These are phyloP conservation scores for Elsinoe fawcettii DNA, from an alignment of 2,329 filamentous ascomycete species.

Conservation along the genomic window DNA sequence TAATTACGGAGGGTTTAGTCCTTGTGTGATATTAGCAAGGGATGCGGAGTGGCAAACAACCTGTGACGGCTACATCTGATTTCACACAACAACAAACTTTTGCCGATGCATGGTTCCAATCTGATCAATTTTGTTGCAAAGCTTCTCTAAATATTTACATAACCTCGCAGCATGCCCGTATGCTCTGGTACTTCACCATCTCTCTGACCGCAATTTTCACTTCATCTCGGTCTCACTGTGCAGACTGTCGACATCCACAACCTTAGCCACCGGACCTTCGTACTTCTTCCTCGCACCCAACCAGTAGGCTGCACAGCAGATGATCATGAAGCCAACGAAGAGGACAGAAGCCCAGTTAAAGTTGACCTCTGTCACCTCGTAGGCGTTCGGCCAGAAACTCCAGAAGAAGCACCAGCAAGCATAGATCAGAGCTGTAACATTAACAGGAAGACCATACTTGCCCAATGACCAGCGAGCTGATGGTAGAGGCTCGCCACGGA, in stretches of 20 bases:
- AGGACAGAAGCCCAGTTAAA: slow-evolving; percentile 49
- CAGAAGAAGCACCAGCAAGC: slow-evolving; percentile 37
- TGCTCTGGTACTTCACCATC: background rate
- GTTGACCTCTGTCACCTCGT: slow-evolving; percentile 31
- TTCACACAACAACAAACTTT: background rate
- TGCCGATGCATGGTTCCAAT: background rate
- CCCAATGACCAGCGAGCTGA: slow-evolving; percentile 34
- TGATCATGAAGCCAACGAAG: slow-evolving; percentile 24
- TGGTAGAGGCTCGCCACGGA: slow-evolving; percentile 30
- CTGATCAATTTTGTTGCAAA: background rate
- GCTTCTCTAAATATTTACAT: background rate
- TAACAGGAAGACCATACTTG: slow-evolving; percentile 33
- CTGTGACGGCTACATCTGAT: background rate
- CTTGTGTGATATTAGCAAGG: no score
- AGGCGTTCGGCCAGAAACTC: slow-evolving; percentile 34
- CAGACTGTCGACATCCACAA: slow-evolving; percentile 7
- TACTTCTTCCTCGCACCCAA: slow-evolving; percentile 11
- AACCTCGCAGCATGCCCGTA: background rate
- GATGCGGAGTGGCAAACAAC: background rate
- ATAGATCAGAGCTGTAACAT: slow-evolving; percentile 35
- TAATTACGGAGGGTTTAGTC: no score
- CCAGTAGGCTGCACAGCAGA: slow-evolving; percentile 15
- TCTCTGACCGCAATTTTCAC: background rate
- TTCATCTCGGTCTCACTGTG: slow-evolving; percentile 1
- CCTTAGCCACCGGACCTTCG: slow-evolving; percentile 13